Evolutionary conservation across 768 basidiomycete genomes (phyloP), one percentile per base, ranked within the genome.

Genomic region (Solioccasus polychromus): DNA sequence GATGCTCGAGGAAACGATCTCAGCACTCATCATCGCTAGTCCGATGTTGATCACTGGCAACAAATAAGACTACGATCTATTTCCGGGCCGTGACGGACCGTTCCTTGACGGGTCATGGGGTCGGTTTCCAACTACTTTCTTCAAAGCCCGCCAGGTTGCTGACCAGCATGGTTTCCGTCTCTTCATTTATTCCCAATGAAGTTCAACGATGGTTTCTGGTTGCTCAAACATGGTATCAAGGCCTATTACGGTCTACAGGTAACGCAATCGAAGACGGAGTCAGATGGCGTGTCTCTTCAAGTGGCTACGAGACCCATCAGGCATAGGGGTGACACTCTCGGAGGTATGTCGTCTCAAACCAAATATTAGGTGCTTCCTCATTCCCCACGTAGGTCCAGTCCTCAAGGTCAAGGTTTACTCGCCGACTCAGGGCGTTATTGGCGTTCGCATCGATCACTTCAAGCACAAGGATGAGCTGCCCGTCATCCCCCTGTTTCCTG

Each of bases 121-220:
- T 20, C 32, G 17, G 38, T 22, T 22, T 39, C 11, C 26, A 6
- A 11, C 26, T 11, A 26, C 26, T 20, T 43, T 14, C 22, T 14
- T 23, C 22, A 26, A 32, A 38, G 25, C 35, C 39, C 18, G 44
- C 18, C 11, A 24, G 23, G 26, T 26, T 5, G 18, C 15, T 37
- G 25, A 24, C 45, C 41, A 34, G 9, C 8, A 18, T 37, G 22
- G 19, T 28, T 19, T 2, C 23, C 20, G n/a, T 45, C 25, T 28
- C 24, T 34, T 23, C 28, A 19, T 35, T 37, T 30, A 14, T 15
- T 29, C 41, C 44, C 34, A 42, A 87, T 85, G 83, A 82, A 78
- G 58, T 83, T 84, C 70, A 84, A 78, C 71, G 84, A 86, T 66
- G 83, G 84, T 18, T 81, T 85, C 57, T 86, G 82, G 83, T 72